Evolutionary conservation across 78 protist species (phyloP).

Genomic region (Tieghemostelium lacteum): DNA sequence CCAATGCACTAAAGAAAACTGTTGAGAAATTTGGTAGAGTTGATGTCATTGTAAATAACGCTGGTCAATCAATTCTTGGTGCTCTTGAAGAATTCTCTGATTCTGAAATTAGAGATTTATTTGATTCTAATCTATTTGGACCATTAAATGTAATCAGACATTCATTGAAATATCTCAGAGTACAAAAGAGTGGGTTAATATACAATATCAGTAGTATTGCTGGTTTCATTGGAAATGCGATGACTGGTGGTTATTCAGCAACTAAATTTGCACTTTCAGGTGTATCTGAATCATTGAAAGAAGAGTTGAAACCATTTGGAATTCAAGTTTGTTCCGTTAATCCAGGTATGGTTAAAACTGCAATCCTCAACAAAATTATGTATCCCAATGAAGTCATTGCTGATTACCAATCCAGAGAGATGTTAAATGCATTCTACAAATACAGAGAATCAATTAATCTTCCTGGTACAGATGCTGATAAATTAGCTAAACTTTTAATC

Average conservation of each 20-base stretch:
- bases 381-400: no score
- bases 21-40: constrained; percentile 7
- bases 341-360: constrained; percentile 9
- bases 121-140: background rate
- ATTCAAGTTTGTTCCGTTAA: background rate
- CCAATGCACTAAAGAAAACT: background rate
- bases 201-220: background rate
- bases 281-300: background rate
- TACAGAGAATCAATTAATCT: background rate
- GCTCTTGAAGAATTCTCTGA: background rate
- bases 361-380: background rate
- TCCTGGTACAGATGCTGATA: background rate
- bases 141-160: background rate
- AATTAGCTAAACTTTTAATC: background rate
- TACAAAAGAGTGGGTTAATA: background rate
- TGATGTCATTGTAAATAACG: constrained; percentile 8
- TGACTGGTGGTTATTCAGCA: background rate
- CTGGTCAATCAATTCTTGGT: background rate
- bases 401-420: background rate
- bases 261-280: background rate
- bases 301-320: constrained; percentile 4
- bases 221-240: background rate
- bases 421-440: no score
- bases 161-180: background rate
- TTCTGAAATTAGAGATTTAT: background rate